Base-by-base conservation (phyloP, 2,329 filamentous ascomycete genomes). In the Aspergillus sp. region DNA sequence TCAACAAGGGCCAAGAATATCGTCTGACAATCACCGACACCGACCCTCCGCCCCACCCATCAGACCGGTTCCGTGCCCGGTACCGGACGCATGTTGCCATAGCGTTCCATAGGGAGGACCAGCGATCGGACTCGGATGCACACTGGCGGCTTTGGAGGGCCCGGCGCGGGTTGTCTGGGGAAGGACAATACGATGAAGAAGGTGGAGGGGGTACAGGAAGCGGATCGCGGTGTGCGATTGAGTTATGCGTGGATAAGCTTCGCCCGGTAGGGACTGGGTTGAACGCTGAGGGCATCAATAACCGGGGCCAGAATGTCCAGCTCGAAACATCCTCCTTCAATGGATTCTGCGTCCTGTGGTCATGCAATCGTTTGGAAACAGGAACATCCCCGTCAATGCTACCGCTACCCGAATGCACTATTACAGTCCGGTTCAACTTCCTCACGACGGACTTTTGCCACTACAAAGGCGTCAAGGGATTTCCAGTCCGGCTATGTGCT, bases 371-470 rank as follows among this genome's bases (percentile, higher is more conserved):
- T 15, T 41, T 11, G 11, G 34, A 1, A 41, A 13, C 34, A 41
- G 4, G 15, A 15, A 13, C 34, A 15, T 38, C 92, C 68, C 92
- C 79, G 78, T 55, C 81, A 82, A 41, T 23, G 25, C 23, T 34
- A 17, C 7, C 34, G 15, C 34, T 15, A 41, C 34, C 34, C 34
- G 34, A 96, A 71, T 93, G 91, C 74, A 90, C 87, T 57, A 86
- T 97, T 61, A 89, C 91, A 6, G 91, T 97, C 17, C 90, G 93
- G 49, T 97, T 97, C 83, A 97, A 97, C 79, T 97, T 97, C 72
- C 83, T 97, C 0, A 97, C 93, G 0, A 97, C 93, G 15, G 93
- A 97, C 73, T 97, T 97, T 74, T 97, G 92, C 76, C 92, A 96
- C 72, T 96, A 93, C 22, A 97, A 97, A 73, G 93, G 93, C 45